Evolutionary conservation across 2,329 filamentous ascomycete species (phyloP).

Genomic region (Sporothrix luriei): DNA sequence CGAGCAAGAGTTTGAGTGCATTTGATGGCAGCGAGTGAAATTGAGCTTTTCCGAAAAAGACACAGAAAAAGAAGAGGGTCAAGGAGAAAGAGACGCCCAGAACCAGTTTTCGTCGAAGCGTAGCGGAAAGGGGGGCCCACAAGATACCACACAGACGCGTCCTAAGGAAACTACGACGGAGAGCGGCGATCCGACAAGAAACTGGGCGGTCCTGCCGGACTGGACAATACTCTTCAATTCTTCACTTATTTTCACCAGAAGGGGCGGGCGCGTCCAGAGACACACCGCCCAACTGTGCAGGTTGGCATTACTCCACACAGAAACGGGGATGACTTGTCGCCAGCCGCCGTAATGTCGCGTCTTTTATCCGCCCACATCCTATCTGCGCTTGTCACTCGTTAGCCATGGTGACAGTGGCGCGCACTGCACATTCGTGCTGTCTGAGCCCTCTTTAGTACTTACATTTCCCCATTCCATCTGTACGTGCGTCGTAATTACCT

Average conservation of each 20-base stretch:
- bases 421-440: constrained; percentile 10
- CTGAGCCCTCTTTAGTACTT: constrained; percentile 7
- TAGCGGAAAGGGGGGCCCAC: not conserved
- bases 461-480: constrained; percentile 2
- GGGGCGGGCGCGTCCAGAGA: not conserved
- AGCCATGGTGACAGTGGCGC: not conserved
- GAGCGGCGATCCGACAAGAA: not conserved
- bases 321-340: too few relatives aligned
- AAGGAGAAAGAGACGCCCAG: constrained; percentile 20
- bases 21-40: constrained; percentile 3
- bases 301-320: not conserved
- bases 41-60: constrained; percentile 16
- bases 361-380: not conserved
- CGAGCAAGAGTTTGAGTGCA: constrained; percentile 3
- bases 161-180: not conserved
- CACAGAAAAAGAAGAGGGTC: not conserved
- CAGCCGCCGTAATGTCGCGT: not conserved
- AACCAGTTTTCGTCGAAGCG: constrained; percentile 13
- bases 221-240: not conserved
- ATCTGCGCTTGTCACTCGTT: not conserved
- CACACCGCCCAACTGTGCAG: not conserved
- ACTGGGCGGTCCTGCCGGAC: not conserved
- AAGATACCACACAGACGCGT: constrained; percentile 7
- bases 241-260: not conserved
- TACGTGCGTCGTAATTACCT: not conserved